A percentile compares a stretch with the other conserved stretches of the same genome.
Conservation (phyloP, 306 rosid species). For the Vicia faba region DNA sequence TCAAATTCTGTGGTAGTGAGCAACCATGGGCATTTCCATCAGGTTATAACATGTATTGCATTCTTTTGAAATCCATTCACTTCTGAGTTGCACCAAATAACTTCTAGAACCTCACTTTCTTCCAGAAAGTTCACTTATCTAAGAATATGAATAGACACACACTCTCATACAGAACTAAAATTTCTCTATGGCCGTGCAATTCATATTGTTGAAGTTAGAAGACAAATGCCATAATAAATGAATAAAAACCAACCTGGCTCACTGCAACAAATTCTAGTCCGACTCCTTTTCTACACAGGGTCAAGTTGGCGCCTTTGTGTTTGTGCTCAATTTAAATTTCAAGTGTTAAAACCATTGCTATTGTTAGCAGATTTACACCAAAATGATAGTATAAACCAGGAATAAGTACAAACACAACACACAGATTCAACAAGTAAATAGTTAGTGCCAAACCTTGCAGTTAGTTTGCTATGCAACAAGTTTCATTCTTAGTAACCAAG, state of each 20-base stretch:
- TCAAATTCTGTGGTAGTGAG: background rate
- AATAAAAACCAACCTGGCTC: conserved; percentile 6
- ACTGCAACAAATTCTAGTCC: background rate
- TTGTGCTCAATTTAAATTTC: background rate
- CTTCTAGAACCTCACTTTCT: conserved; percentile 19
- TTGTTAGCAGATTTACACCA: background rate
- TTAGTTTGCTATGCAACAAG: background rate
- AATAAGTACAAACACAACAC: conserved; percentile 17
- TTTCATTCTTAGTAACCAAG: background rate
- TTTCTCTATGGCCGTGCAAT: background rate
- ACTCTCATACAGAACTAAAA: conserved; percentile 11
- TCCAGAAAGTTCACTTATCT: conserved; percentile 39
- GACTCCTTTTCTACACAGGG: background rate
- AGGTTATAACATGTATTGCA: conserved; percentile 7
- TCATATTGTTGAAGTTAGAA: background rate
- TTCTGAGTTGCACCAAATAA: conserved; percentile 6
- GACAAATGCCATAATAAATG: background rate
- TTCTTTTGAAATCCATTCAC: conserved; percentile 6
- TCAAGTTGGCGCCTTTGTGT: conserved; percentile 6
- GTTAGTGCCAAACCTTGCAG: conserved; percentile 14
- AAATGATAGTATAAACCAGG: background rate
- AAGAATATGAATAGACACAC: conserved; percentile 17
- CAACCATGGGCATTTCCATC: background rate
- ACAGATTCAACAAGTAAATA: conserved; percentile 1
- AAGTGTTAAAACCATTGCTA: background rate